Percentiles rank a stretch among this genome's conserved stretches.
Conservation (phyloP, 805 yeast species). For the Starmerella khaoyaiensis region DNA sequence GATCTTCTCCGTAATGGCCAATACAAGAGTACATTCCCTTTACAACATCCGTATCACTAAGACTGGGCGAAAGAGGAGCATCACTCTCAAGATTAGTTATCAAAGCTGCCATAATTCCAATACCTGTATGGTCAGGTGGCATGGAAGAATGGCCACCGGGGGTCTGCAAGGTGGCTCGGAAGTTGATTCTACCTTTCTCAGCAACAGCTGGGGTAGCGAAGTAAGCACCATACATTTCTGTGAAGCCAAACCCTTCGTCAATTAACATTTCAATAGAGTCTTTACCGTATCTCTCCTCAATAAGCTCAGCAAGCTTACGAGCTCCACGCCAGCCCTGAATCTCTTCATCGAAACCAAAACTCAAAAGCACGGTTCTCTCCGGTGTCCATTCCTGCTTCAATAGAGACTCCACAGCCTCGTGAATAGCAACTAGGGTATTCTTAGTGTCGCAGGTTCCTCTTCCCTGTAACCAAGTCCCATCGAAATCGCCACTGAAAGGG, state of each 20-base stretch:
- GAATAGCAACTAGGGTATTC: constrained; percentile 42
- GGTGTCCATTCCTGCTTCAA: constrained; percentile 40
- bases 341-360: constrained; percentile 71
- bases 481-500: constrained; percentile 54
- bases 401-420: constrained; percentile 51
- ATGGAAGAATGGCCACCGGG: constrained; percentile 72
- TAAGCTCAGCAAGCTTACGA: constrained; percentile 32
- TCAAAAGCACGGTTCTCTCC: constrained; percentile 43
- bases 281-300: constrained; percentile 45
- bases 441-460: constrained; percentile 68
- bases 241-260: constrained; percentile 52
- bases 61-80: constrained; percentile 9
- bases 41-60: constrained; percentile 43
- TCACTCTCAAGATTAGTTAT: constrained; percentile 43
- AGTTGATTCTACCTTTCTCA: constrained; percentile 49
- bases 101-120: constrained; percentile 58
- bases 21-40: constrained; percentile 46
- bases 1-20: constrained; percentile 36
- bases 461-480: constrained; percentile 52
- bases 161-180: constrained; percentile 38
- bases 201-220: constrained; percentile 47
- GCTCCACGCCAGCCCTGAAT: constrained; percentile 57
- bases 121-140: constrained; percentile 72
- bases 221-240: constrained; percentile 34
- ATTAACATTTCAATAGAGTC: constrained; percentile 49